Base-by-base conservation (phyloP, 805 yeast species). In the Schizosaccharomyces cryophilus region DNA sequence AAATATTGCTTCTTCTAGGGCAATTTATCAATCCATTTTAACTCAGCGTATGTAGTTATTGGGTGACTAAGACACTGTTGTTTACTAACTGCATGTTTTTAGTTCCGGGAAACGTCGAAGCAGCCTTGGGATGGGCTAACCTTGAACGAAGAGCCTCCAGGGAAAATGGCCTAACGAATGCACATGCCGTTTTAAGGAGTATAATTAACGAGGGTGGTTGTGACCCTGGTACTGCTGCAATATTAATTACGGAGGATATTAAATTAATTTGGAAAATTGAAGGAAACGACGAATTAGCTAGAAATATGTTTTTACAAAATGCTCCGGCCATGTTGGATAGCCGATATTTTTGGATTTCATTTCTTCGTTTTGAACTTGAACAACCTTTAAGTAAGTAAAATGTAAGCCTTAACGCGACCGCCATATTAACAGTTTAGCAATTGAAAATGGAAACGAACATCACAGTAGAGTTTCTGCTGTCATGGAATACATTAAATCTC, bases 301-400 rank as follows among this genome's bases (percentile, higher is more conserved):
- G 67, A 2, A 60, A 51, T 15, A n/a, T 67, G 24, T 70, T 66
- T 55, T 62, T 62, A 42, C 35, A 54, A 42, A 60, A 66, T 47
- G 62, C 64, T 30, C 62, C 62, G 11, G 58, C 62, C 47, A 67
- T 64, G 40, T 56, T 65, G 47, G 67, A 64, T 30, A 64, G 65
- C 42, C 65, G 65, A 58, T 60, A 64, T 38, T 71, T 70, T 61
- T 71, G 73, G 73, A 65, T 64, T 40, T 63, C 66, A n/a, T 70
- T 64, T 60, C 66, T 71, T 35, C 62, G 63, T 38, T 69, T 69
- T 54, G 73, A 69, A 58, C 61, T 69, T n/a, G 64, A 62, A n/a
- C 64, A 66, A 48, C 64, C 66, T 29, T 54, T 63, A 21, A 59
- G 64, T 58, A 60, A 42, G 64, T 60, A 24, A 13, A 7, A 17